Percentiles rank a stretch among this genome's conserved stretches.
Evolutionary conservation across 148 eudicot species (phyloP).

Genomic region (Polygonum aviculare): DNA sequence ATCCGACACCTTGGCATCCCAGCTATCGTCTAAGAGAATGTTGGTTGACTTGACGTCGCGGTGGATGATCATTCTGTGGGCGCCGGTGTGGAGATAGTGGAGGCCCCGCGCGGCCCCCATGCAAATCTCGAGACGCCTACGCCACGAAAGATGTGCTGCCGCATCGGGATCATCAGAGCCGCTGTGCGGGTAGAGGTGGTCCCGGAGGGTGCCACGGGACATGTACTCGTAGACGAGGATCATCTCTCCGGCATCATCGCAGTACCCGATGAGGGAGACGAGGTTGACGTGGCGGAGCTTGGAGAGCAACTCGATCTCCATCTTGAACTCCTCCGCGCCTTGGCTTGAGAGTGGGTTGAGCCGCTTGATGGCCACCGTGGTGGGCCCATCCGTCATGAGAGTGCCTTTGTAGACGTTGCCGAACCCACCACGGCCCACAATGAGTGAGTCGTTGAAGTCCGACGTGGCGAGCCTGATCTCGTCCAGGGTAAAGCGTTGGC

Average conservation of each 20-base stretch:
- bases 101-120: constrained; percentile 93
- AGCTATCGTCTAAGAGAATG: constrained; percentile 67
- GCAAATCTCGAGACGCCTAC: constrained; percentile 73
- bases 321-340: constrained; percentile 77
- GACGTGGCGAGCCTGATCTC: constrained; percentile 17
- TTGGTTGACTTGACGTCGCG: constrained; percentile 90
- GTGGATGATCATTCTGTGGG: constrained; percentile 77
- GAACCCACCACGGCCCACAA: constrained; percentile 22
- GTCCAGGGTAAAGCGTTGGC: constrained; percentile 7
- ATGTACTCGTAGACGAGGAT: constrained; percentile 83
- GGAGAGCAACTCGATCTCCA: constrained; percentile 66
- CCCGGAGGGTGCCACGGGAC: constrained; percentile 68
- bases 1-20: constrained; percentile 82
- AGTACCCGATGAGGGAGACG: constrained; percentile 81
- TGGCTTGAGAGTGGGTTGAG: constrained; percentile 40
- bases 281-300: constrained; percentile 79
- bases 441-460: constrained; percentile 15
- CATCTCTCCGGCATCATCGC: constrained; percentile 91
- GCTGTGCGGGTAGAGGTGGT: constrained; percentile 45
- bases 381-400: not conserved
- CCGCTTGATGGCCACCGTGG: constrained; percentile 21
- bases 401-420: constrained; percentile 26
- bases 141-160: constrained; percentile 51
- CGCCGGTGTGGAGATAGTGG: constrained; percentile 88
- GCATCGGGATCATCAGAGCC: not conserved